These are phyloP conservation scores for Nitzschia palea DNA, from an alignment of 108 stramenopile genomes.

Conservation along the genomic window DNA sequence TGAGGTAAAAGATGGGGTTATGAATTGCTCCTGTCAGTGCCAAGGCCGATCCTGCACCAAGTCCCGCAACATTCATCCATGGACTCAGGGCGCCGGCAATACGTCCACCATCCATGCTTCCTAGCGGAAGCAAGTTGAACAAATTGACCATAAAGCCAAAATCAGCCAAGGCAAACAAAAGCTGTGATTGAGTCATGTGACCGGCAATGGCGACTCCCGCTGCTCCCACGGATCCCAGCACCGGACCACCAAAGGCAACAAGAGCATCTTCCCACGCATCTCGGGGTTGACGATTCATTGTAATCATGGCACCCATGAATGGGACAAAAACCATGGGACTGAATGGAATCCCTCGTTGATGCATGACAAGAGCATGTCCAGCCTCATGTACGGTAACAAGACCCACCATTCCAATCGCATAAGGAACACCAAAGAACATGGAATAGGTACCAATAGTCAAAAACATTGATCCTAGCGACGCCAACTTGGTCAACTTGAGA, in stretches of 20 bases:
- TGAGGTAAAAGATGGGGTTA: constrained; percentile 92
- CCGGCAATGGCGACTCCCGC: constrained; percentile 68
- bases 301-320: constrained; percentile 92
- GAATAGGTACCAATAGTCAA: constrained; percentile 83
- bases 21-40: constrained; percentile 67
- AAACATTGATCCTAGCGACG: constrained; percentile 85
- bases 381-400: constrained; percentile 86
- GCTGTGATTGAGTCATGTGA: constrained; percentile 70
- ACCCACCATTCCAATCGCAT: constrained; percentile 90
- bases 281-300: constrained; percentile 77
- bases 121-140: constrained; percentile 91
- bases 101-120: constrained; percentile 90
- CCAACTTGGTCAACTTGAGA: constrained; percentile 90
- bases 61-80: constrained; percentile 74
- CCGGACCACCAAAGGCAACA: constrained; percentile 91
- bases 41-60: constrained; percentile 75
- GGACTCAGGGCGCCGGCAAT: constrained; percentile 86
- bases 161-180: constrained; percentile 89
- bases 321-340: constrained; percentile 92
- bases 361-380: constrained; percentile 86
- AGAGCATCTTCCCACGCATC: constrained; percentile 89
- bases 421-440: constrained; percentile 88
- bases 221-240: constrained; percentile 83
- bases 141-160: constrained; percentile 97
- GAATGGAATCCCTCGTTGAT: constrained; percentile 77